Base-by-base conservation (phyloP, 306 rosid species). In the Dalbergia oliveri region DNA sequence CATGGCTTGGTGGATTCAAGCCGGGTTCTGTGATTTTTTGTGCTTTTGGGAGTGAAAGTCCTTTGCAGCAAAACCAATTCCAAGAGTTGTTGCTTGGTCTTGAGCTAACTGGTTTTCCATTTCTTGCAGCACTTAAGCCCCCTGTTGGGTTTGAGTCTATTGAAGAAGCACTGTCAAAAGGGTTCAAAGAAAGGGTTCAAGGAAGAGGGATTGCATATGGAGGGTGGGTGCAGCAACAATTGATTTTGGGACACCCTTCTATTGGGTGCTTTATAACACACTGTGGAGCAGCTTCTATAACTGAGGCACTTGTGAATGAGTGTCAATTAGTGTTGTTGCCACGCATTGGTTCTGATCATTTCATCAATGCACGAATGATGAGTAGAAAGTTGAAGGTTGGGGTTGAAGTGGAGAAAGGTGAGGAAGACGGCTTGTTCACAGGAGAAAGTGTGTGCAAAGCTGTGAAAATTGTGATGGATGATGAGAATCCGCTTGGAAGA, bases 211-310 rank as follows among this genome's bases (percentile, higher is more conserved):
- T 78, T 69, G 82, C 66, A 0, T 43, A 85, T 4, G 86, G 87
- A 5, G 91, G 86, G 35, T 93, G 96, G 96, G 82, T 90, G n/a
- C 91, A 91, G 14, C 94, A 93, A 12, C 89, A 83, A 14, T 9
- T 79, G 70, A 87, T 93, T 35, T 61, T 90, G 75, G 84, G 26
- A 45, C 96, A 90, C 16, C 61, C 88, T 14, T 86, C 91, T 9
- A 79, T 90, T 5, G 96, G 95, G 10, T 93, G 96, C 77, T 90
- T 89, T 37, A 68, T 92, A n/a, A 92, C 97, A 4, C 97, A 90
- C 2, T 89, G 93, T 64, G 97, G 93, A 9, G 79, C 91, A 0
- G 92, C 91, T 47, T 89, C 92, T 0, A n/a, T 86, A 31, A 59
- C 83, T 0, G 93, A 92, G 87, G 91, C 79, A 9, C 35, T 92